Conservation (phyloP, 768 basidiomycete species). For the Suillus luteus region DNA sequence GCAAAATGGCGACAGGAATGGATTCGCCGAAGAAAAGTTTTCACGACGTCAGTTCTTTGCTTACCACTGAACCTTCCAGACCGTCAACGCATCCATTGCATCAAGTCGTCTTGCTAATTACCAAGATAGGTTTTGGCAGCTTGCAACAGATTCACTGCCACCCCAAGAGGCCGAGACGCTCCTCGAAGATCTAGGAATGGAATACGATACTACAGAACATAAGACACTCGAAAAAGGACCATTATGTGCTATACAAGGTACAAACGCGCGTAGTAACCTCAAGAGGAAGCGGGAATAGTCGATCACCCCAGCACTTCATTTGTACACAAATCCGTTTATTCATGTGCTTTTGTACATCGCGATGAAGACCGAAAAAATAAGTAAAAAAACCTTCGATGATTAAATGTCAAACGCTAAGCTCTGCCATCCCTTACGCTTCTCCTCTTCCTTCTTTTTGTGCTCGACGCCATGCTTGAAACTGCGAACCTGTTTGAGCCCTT, state of each 20-base stretch:
- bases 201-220: constrained; percentile 76
- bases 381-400: too few species aligned
- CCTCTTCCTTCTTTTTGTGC: constrained; percentile 42
- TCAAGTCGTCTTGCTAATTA: not conserved
- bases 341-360: not conserved
- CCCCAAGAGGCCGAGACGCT: constrained; percentile 66
- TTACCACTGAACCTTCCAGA: not conserved
- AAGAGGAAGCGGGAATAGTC: constrained; percentile 53
- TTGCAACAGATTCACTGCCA: constrained; percentile 65
- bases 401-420: constrained; percentile 48
- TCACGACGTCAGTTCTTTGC: constrained; percentile 37
- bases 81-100: not conserved
- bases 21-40: constrained; percentile 73
- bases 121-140: constrained; percentile 66
- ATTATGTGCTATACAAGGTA: constrained; percentile 45
- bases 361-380: not conserved
- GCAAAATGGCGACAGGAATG: constrained; percentile 80
- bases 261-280: constrained; percentile 37
- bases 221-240: constrained; percentile 59
- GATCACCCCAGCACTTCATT: not conserved
- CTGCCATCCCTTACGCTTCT: constrained; percentile 45
- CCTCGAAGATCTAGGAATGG: constrained; percentile 81
- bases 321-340: not conserved
- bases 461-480: constrained; percentile 48
- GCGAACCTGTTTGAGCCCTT: constrained; percentile 38